phyloP scores from a whole-genome alignment of 2,329 filamentous ascomycete genomes.

The Magnaporthiopsis incrustans region DNA sequence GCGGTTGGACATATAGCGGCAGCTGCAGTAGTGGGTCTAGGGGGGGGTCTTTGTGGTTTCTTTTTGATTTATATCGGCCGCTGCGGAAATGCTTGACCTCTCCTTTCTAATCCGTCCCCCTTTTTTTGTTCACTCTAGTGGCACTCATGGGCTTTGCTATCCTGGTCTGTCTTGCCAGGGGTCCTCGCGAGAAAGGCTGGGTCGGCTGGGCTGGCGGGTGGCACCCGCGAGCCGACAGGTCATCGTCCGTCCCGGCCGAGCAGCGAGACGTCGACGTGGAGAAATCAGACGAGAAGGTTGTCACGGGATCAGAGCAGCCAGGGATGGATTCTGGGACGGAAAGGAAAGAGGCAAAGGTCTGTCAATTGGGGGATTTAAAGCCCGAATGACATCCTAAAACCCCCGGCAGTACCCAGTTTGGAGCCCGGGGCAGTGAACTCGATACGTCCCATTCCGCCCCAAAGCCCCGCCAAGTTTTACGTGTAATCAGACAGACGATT shows the following conservation, averaged over 20 bases:
- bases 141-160: constrained; percentile 29
- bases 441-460: no score
- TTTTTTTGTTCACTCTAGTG: constrained; percentile 15
- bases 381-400: no score
- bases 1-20: constrained; percentile 42
- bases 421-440: no score
- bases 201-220: constrained; percentile 35
- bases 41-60: not conserved
- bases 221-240: constrained; percentile 11
- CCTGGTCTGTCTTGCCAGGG: constrained; percentile 26
- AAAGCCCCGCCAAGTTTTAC: no score
- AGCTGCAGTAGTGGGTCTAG: constrained; percentile 28
- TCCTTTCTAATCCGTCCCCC: not conserved
- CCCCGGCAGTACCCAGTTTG: no score
- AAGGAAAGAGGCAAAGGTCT: not conserved
- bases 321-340: not conserved
- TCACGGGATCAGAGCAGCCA: no score
- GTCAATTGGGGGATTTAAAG: no score
- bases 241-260: not conserved
- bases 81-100: not conserved
- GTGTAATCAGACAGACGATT: not conserved
- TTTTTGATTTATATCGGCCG: not conserved
- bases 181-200: constrained; percentile 32
- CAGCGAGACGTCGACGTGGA: not conserved
- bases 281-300: not conserved